Base-by-base conservation (phyloP, 2,329 filamentous ascomycete genomes). In the Trichoderma koningii region DNA sequence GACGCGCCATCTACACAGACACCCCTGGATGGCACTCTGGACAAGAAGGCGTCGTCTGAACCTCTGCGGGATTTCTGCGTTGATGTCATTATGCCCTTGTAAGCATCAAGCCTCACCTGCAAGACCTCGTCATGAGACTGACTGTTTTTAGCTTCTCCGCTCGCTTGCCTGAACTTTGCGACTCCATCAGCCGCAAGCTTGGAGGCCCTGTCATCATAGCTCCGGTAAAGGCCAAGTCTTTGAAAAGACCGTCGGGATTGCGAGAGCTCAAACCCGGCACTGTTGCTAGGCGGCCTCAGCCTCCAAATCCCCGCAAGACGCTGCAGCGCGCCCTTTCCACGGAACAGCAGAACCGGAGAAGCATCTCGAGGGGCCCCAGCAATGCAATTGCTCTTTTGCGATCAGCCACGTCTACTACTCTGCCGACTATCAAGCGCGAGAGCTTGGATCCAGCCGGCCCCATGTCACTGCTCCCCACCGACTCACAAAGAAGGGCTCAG, bases 31-130 rank as follows among this genome's bases (percentile, higher is more conserved):
- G 74, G 75, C 2, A 76, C 76, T 63, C 75, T 73, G 63, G 74
- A 76, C 53, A 78, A 79, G 65, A 79, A 77, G 64, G 69, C 76
- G 65, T 78, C 81, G 21, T 79, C 81, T 0, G 90, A 93, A 71
- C 86, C 89, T 7, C 78, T 93, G 7, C 86, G 84, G 68, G 88
- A 90, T 73, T 95, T 94, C 73, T 94, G 90, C 72, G 82, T 91
- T 17, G 91, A 95, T 72, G 89, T 95, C 47, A 87, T 95, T 70
- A 80, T 92, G 51, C 91, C 91, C 41, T 94, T 94, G 86, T 89
- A 79, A 82, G 86, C 76, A 7, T 34, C 41, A 6, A 9, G 10
- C 23, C 5, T 19, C 19, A 7, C 12, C 1, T 7, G 3, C 12
- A 38, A 5, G 5, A 12, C 2, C 15, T 12, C 28, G 34, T 51